Conservation (phyloP, 768 basidiomycete species). For the Pluteus cervinus region DNA sequence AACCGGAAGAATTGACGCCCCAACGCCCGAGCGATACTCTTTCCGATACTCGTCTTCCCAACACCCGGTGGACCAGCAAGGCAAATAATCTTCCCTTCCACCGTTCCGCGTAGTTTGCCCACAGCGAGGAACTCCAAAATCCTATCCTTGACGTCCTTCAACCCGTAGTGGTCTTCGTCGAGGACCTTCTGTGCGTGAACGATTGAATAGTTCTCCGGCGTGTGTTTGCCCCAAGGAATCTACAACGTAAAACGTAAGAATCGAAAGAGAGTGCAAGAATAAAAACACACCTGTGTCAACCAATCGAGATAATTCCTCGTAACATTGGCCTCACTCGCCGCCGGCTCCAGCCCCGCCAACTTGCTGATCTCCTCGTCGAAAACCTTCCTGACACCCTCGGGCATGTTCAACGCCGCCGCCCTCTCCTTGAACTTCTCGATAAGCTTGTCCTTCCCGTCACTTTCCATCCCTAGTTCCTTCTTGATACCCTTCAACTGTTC, state of each 20-base stretch:
- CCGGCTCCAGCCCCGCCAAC: slow-evolving; percentile 83
- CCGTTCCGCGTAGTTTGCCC: slow-evolving; percentile 89
- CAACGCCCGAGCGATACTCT: slow-evolving; percentile 88
- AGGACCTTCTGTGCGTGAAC: slow-evolving; percentile 74
- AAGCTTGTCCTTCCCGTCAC: slow-evolving; percentile 90
- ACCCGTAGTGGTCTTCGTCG: slow-evolving; percentile 93
- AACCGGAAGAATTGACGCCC: slow-evolving; percentile 94
- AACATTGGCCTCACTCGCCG: slow-evolving; percentile 89
- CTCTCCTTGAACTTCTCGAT: slow-evolving; percentile 90
- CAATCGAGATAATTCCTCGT: slow-evolving; percentile 94
- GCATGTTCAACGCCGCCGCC: slow-evolving; percentile 80
- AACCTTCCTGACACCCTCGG: slow-evolving; percentile 82
- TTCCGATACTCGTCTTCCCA: slow-evolving; percentile 95
- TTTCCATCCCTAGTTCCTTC: slow-evolving; percentile 94
- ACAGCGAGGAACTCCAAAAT: slow-evolving; percentile 96
- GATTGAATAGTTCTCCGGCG: slow-evolving; percentile 89
- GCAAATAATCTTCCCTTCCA: slow-evolving; percentile 96
- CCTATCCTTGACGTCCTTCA: slow-evolving; percentile 87
- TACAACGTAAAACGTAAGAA: slow-evolving; percentile 18
- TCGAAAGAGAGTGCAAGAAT: not conserved
- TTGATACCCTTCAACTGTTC: slow-evolving; percentile 96
- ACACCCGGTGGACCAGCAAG: slow-evolving; percentile 97
- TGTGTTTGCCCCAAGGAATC: slow-evolving; percentile 97
- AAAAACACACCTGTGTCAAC: slow-evolving; percentile 63
- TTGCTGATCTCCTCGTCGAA: slow-evolving; percentile 96